Conservation (phyloP, 2,329 filamentous ascomycete species). For the Hymenoscyphus occultus region DNA sequence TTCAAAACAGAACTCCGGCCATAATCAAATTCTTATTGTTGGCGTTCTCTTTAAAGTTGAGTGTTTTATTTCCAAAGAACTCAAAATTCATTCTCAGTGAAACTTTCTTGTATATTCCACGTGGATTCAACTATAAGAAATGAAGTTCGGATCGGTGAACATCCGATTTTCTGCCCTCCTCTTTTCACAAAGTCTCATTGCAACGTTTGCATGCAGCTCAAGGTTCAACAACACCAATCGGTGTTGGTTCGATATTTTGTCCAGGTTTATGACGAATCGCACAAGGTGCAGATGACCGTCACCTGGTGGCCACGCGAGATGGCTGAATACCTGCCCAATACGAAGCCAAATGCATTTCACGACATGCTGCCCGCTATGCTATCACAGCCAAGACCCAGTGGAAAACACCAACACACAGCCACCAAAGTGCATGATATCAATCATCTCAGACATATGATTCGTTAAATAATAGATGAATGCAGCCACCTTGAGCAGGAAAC, state of each 20-base stretch:
- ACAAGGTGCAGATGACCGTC: neutral
- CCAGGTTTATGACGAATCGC: neutral
- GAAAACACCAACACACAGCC: neutral
- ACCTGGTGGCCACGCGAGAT: conserved; percentile 5
- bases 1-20: neutral
- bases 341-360: neutral
- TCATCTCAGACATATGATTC: neutral
- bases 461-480: neutral
- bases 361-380: neutral
- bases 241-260: neutral
- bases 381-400: neutral
- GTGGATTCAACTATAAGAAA: conserved; percentile 1
- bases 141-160: neutral
- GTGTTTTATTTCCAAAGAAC: neutral
- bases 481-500: neutral
- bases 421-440: neutral
- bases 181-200: neutral
- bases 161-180: neutral
- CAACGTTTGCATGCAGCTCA: neutral
- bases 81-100: neutral
- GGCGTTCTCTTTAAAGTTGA: neutral
- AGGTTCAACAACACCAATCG: neutral
- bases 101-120: neutral
- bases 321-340: conserved; percentile 2
- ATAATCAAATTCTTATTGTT: neutral